These are phyloP conservation scores for Fusarium azukiicola DNA, from an alignment of 2,329 filamentous ascomycete genomes.

Conservation along the genomic window DNA sequence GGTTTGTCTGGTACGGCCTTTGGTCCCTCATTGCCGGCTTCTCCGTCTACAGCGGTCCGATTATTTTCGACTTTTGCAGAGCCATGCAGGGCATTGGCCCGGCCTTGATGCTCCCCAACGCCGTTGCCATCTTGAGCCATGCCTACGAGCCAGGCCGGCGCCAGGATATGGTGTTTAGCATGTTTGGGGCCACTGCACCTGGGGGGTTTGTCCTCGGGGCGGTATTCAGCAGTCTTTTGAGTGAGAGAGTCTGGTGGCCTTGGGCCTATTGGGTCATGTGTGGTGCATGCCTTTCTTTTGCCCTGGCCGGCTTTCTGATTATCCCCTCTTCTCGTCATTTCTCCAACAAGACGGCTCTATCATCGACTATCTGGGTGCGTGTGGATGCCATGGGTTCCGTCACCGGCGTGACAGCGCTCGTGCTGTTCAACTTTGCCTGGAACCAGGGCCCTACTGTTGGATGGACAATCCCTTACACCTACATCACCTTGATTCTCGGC, in stretches of 20 bases:
- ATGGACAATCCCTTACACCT: conserved; percentile 76
- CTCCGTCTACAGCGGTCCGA: conserved; percentile 61
- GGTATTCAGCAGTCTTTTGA: conserved; percentile 54
- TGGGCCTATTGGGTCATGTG: conserved; percentile 66
- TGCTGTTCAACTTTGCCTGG: conserved; percentile 82
- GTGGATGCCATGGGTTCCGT: conserved; percentile 61
- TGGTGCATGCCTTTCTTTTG: conserved; percentile 54
- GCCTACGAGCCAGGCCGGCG: conserved; percentile 67
- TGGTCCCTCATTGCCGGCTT: conserved; percentile 70
- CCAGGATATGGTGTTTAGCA: conserved; percentile 60
- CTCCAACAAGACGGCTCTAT: conserved; percentile 19
- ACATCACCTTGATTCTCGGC: conserved; percentile 75
- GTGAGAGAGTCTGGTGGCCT: conserved; percentile 64
- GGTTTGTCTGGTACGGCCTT: conserved; percentile 72
- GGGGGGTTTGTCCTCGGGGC: conserved; percentile 57
- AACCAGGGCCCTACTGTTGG: conserved; percentile 79
- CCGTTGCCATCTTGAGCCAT: conserved; percentile 75
- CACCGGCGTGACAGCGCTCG: conserved; percentile 72
- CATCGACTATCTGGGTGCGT: conserved; percentile 31
- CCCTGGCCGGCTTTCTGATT: conserved; percentile 51
- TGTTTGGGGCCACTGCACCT: conserved; percentile 61
- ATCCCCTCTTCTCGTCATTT: conserved; percentile 49
- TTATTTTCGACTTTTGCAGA: conserved; percentile 69
- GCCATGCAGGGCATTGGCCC: conserved; percentile 76
- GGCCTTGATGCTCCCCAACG: conserved; percentile 77